Evolutionary conservation across 2,329 filamentous ascomycete species (phyloP).

Genomic region (Aspergillus niger): DNA sequence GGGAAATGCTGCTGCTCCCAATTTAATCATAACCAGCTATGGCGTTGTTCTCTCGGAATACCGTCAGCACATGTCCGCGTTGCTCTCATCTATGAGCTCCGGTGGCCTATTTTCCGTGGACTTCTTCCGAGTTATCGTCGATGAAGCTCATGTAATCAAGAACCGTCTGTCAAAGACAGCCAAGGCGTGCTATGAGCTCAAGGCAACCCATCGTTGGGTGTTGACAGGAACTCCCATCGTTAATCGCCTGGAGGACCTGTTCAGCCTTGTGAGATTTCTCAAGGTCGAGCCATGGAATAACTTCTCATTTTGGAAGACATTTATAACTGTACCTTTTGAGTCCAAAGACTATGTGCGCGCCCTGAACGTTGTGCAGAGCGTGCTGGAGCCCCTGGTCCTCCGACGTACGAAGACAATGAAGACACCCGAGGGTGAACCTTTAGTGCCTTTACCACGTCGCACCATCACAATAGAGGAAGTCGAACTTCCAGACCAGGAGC

Average conservation of each 20-base stretch:
- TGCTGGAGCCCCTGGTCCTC: constrained; percentile 92
- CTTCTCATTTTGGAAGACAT: constrained; percentile 98
- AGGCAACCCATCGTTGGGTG: constrained; percentile 84
- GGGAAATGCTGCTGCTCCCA: constrained; percentile 76
- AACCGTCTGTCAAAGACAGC: constrained; percentile 88
- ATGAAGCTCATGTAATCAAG: constrained; percentile 95
- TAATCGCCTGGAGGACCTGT: constrained; percentile 91
- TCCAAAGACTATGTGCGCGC: constrained; percentile 92
- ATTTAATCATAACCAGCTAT: constrained; percentile 93
- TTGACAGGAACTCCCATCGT: constrained; percentile 96
- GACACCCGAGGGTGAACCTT: constrained; percentile 76
- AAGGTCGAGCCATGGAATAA: constrained; percentile 97
- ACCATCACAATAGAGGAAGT: constrained; percentile 84
- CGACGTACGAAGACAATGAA: constrained; percentile 98
- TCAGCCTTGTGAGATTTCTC: constrained; percentile 88
- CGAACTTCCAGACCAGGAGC: constrained; percentile 79
- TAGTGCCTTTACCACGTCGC: constrained; percentile 81
- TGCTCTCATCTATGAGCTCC: constrained; percentile 52
- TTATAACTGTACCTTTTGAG: constrained; percentile 96
- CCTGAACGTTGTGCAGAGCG: constrained; percentile 94
- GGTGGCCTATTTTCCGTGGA: constrained; percentile 85
- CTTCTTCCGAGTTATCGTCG: constrained; percentile 92
- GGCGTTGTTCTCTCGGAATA: constrained; percentile 90
- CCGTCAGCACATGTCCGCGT: constrained; percentile 61
- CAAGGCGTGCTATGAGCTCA: constrained; percentile 88